Evolutionary conservation across 176 grass and related monocot species (phyloP).

Genomic region (Melocanna baccifera): DNA sequence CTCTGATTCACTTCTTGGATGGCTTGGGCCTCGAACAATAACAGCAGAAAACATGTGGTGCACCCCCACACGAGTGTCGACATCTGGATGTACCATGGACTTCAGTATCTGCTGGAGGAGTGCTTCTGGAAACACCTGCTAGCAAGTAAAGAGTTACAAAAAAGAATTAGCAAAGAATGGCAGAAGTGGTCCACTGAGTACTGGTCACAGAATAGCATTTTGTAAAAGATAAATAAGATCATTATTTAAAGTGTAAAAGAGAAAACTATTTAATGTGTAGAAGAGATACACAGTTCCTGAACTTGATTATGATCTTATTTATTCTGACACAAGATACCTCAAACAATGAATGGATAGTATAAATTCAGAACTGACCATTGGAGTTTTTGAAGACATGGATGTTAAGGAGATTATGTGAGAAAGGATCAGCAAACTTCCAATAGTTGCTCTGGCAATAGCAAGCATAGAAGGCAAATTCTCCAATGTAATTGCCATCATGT

Average conservation of each 20-base stretch:
- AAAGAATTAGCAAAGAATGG: neutral
- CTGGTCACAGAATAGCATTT: slow-evolving; percentile 10
- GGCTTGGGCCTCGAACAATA: slow-evolving; percentile 64
- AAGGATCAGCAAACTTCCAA: slow-evolving; percentile 92
- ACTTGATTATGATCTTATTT: neutral
- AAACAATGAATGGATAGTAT: neutral
- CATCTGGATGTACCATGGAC: slow-evolving; percentile 86
- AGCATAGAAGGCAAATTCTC: slow-evolving; percentile 68
- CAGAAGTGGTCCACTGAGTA: neutral
- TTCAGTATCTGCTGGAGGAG: slow-evolving; percentile 86
- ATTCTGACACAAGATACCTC: neutral
- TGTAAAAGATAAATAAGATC: too few species aligned
- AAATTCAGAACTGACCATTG: slow-evolving; percentile 54
- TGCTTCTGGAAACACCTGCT: slow-evolving; percentile 90
- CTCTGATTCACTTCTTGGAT: slow-evolving; percentile 74
- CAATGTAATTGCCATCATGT: slow-evolving; percentile 82
- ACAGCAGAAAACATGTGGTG: slow-evolving; percentile 85
- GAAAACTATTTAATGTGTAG: neutral
- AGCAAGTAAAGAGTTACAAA: slow-evolving; percentile 2
- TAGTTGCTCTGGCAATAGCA: slow-evolving; percentile 70
- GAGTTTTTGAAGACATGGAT: slow-evolving; percentile 45
- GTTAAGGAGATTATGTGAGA: slow-evolving; percentile 90
- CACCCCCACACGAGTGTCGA: slow-evolving; percentile 80
- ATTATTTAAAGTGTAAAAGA: neutral
- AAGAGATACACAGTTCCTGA: slow-evolving; percentile 4